Evolutionary conservation across 208 protist species (phyloP).

Genomic region (Baffinella frigidus): DNA sequence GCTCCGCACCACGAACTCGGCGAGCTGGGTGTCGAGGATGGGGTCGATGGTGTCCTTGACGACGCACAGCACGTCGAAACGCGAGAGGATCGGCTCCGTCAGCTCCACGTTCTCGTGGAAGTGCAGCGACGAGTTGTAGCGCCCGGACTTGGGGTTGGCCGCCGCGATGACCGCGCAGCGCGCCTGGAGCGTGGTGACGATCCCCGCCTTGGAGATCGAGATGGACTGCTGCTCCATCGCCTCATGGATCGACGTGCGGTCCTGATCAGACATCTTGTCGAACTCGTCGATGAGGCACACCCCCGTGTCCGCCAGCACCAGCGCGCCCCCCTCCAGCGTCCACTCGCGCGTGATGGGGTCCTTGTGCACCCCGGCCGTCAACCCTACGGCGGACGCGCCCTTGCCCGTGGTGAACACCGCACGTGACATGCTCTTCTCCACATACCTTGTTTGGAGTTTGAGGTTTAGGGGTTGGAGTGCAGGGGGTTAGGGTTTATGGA

Average conservation of each 20-base stretch:
- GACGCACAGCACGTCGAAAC: conserved; percentile 90
- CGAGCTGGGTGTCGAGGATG: conserved; percentile 85
- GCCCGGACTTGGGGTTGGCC: conserved; percentile 95
- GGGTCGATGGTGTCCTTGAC: conserved; percentile 86
- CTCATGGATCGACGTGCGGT: conserved; percentile 95
- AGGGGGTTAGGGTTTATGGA: too few relatives aligned
- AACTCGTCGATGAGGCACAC: conserved; percentile 99
- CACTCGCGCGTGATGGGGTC: conserved; percentile 97
- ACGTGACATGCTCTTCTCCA: conserved; percentile 95
- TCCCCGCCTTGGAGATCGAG: conserved; percentile 98
- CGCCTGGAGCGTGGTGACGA: conserved; percentile 95
- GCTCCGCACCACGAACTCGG: conserved; percentile 90
- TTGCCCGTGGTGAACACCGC: conserved; percentile 99
- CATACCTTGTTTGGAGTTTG: too few relatives aligned
- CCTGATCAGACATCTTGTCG: conserved; percentile 99
- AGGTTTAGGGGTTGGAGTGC: too few relatives aligned
- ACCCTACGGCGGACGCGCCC: conserved; percentile 90
- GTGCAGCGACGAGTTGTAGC: conserved; percentile 86
- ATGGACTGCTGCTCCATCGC: conserved; percentile 99
- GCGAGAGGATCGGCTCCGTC: conserved; percentile 98
- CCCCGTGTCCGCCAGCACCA: conserved; percentile 95
- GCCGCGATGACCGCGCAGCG: conserved; percentile 95
- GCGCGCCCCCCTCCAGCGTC: conserved; percentile 98
- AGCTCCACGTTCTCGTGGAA: conserved; percentile 83
- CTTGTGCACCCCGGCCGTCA: conserved; percentile 96